Base-by-base conservation (phyloP, 192 early-diverging fungal species). In the Rhizoclosmatium sp. region DNA sequence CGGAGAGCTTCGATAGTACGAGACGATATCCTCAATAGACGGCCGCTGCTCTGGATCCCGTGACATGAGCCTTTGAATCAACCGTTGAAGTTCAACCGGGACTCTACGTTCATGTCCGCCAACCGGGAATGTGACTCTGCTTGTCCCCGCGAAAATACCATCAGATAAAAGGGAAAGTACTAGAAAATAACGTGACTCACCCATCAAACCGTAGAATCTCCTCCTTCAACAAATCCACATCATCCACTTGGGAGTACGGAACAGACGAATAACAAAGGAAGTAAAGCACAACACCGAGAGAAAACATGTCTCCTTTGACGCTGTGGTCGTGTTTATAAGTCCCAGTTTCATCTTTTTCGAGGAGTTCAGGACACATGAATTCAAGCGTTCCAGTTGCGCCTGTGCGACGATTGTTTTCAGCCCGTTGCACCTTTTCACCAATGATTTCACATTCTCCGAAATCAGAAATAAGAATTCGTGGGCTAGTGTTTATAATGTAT, bases 361-460 rank as follows among this genome's bases (percentile, higher is more conserved):
- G 75, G 21, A 87, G 78, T 71, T 88, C 87, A 73, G 96, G 96
- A 5, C 96, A 95, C 93, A 96, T 94, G 78, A 97, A 98, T 66
- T 99, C 97, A 10, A 98, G 78, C 0, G 96, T 97, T 7, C 96
- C 96, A 0, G 97, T 99, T 1, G 96, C 95, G 7, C 97, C 97
- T 2, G 96, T 98, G 42, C 97, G 91, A n/a, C 92, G 39, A 44
- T 40, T 14, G 23, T 19, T 45, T 59, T 51, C 39, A 7, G 58
- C 54, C 12, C 92, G 87, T 62, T 88, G 47, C 21, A 65, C 47
- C 49, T 77, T 60, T 14, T 93, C 92, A 44, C 91, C 91, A 46
- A 95, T 69, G 21, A 95, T 86, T 82, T 97, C 97, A 85, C 97
- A 99, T 78, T 99, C 97, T 75, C 97, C 97, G 89, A 99, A 99